These are phyloP conservation scores for Aaosphaeria pasadenensis DNA, from an alignment of 2,329 filamentous ascomycete species.

Conservation along the genomic window DNA sequence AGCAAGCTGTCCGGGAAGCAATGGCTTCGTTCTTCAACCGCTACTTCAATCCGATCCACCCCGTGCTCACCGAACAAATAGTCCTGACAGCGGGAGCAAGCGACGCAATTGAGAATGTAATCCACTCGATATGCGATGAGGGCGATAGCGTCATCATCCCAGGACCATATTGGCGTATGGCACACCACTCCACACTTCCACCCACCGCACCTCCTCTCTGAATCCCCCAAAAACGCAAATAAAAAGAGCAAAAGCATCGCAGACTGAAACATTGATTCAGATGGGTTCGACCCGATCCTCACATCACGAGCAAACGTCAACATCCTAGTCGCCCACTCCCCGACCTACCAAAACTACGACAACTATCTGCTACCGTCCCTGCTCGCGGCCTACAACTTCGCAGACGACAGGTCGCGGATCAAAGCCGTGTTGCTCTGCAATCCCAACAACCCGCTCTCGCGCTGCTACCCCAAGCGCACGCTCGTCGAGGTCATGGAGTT, in stretches of 20 bases:
- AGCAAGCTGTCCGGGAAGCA: conserved; percentile 14
- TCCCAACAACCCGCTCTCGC: conserved; percentile 23
- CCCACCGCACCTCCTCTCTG: background rate
- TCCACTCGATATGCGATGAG: conserved; percentile 28
- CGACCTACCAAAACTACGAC: conserved; percentile 27
- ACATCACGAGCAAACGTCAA: conserved; percentile 21
- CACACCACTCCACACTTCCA: background rate
- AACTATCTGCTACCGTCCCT: conserved; percentile 29
- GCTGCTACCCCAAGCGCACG: conserved; percentile 22
- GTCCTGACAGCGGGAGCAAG: conserved; percentile 24
- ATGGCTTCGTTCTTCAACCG: conserved; percentile 27
- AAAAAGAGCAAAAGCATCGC: background rate
- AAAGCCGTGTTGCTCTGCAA: conserved; percentile 29
- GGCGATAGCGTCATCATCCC: conserved; percentile 30
- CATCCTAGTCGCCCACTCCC: conserved; percentile 22
- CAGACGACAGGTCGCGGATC: conserved; percentile 21
- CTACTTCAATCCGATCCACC: conserved; percentile 24
- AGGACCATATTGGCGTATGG: conserved; percentile 30
- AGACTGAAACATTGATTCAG: conserved; percentile 6
- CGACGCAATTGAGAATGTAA: conserved; percentile 23
- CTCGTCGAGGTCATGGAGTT: conserved; percentile 31
- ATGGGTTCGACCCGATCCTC: conserved; percentile 17
- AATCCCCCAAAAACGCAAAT: background rate
- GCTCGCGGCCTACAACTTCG: conserved; percentile 28
- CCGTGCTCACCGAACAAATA: conserved; percentile 22